Evolutionary conservation across 306 rosid species (phyloP), one percentile per base, ranked within the genome.

Genomic region (Fragaria vesca): DNA sequence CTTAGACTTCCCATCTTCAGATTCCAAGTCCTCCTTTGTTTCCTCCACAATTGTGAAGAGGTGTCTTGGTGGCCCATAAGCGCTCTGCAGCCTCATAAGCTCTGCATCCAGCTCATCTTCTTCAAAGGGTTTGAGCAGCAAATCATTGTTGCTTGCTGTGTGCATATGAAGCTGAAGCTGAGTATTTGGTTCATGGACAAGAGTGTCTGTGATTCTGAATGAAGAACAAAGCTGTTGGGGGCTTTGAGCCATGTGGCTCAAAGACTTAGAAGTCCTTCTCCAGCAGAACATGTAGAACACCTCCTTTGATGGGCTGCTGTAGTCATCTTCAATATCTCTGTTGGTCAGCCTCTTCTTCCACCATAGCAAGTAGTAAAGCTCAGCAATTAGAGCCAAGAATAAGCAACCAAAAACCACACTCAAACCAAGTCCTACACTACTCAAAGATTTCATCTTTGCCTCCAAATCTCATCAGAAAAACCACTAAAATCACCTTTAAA

Each of bases 41-140:
- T 95, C 99, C 85, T 95, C 99, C 5, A 88, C 79, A 72, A 95
- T 95, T 66, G 99, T 91, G 90, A 95, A 95, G 79, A 95, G 89
- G 66, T 90, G 89, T 76, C 97, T 91, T 20, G 97, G 92, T 71
- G 89, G 94, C 47, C 90, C 94, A 68, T 81, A 79, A n/a, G 88
- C 80, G 40, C 78, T 83, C 50, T 89, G 89, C 48, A 89, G 89
- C 84, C 88, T 89, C 96, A 93, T 75, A 63, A 89, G 83, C 66
- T 91, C 96, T n/a, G 80, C 76, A 24, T 93, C 97, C 71, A 86
- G 54, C 9, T 80, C 84, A 55, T 92, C 97, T 32, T 90, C 97
- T 0, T 91, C 98, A 58, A 83, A 92, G 77, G 96, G 88, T 69
- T 88, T 92, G 85, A 91, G 84, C 55, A 82, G 73, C 78, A 89